Conservation (phyloP, 2,329 filamentous ascomycete species). For the Macrophomina tecta region DNA sequence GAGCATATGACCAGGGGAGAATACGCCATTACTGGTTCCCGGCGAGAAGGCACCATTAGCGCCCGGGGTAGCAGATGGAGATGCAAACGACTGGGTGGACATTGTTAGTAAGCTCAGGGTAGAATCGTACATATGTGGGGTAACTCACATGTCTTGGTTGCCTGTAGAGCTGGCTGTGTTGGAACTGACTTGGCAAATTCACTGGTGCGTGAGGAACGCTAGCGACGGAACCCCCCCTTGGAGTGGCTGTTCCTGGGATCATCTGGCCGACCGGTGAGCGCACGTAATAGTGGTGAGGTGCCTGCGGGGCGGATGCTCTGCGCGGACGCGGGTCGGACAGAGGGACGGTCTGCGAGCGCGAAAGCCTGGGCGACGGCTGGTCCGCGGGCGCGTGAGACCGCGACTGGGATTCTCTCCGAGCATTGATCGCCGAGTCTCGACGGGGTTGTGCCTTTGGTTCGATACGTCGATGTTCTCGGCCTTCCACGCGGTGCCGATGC, state of each 20-base stretch:
- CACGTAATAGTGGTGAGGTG: constrained; percentile 11
- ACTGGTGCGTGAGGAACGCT: constrained; percentile 18
- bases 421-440: constrained; percentile 8
- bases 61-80: not conserved
- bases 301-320: constrained; percentile 10
- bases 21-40: not conserved
- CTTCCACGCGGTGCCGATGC: constrained; percentile 12
- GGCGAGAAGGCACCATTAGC: constrained; percentile 9
- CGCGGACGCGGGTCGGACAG: not conserved
- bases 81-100: not conserved
- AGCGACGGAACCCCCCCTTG: not conserved
- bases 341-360: constrained; percentile 11
- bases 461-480: not conserved
- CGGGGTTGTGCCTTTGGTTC: not conserved
- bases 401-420: constrained; percentile 9
- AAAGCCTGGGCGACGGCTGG: constrained; percentile 5
- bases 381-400: not conserved
- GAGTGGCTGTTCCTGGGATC: not conserved
- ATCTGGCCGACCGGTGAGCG: not conserved
- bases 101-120: not conserved
- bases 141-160: constrained; percentile 16
- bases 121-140: not conserved
- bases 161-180: constrained; percentile 24
- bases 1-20: constrained; percentile 18
- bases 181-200: constrained; percentile 10